Evolutionary conservation across 106 monocot species (phyloP), one percentile per base, ranked within the genome.

Genomic region (Acorus calamus): DNA sequence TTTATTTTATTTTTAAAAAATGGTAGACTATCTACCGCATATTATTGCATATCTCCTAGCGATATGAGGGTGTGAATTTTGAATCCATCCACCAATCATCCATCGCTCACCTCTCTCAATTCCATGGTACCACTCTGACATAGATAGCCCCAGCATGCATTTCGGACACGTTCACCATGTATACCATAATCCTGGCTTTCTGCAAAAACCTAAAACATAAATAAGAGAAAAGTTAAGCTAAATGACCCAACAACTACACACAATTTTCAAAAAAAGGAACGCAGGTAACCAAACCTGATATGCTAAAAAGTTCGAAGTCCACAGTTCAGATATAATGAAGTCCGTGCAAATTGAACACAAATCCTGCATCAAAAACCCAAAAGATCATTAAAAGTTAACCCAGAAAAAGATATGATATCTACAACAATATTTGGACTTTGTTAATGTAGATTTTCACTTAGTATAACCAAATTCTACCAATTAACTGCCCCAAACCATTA

Each of bases 131-230:
- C 98, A 79, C 98, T 83, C 77, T 88, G 98, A 74, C 98, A 98
- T 74, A 98, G 78, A 69, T 98, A 98, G 11, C 98, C 92, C 98
- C 98, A 98, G 73, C 98, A 98, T 63, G 98, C 98, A 79, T 81
- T 92, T 79, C 88, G 76, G 14, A 98, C 92, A 59, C 98, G 91
- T 52, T 98, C 98, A 57, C 98, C 98, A 73, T 98, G 91, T 8
- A 85, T 80, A 46, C 98, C 98, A 71, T 98, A 98, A 69, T 98
- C 92, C 75, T 98, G 98, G 57, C 88, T 81, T 74, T 98, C 98
- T 56, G 98, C 87, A 83, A 98, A 98, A 44, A 98, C 73, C 98
- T 98, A 47, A 6, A 51, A 14, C 10, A 13, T 47, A 87, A 60
- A 53, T 50, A 70, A 12, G 44, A 8, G n/a, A 41, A 60, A 14